Base-by-base conservation (phyloP, 176 grass and related monocot genomes). In the Avena insularis region DNA sequence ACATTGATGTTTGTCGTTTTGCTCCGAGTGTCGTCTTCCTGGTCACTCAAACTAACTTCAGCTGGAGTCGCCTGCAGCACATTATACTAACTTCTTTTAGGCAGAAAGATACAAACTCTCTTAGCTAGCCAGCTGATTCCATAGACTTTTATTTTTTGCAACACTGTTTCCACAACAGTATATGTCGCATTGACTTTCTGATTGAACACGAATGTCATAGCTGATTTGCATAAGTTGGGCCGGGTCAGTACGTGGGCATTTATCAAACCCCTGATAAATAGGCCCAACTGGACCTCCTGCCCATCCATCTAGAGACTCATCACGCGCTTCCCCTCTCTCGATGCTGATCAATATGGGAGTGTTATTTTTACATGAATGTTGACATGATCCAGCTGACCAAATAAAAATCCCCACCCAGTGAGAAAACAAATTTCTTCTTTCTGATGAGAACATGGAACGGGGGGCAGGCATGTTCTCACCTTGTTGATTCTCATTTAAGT, bases 21-120 rank as follows among this genome's bases (percentile, higher is more conserved):
- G 80, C 63, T 84, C 81, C 81, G 71, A 88, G 46, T 84, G 87
- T 84, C 81, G 33, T 73, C 72, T 38, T 4, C 10, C 51, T 19
- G 25, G 10, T 64, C 45, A 43, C 66, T 51, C 43, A 12, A 57
- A 71, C 56, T 1, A 36, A 33, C 6, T 5, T 35, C 50, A 9
- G 4, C 33, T 33, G 64, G 64, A 58, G 29, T 50, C 27, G n/a
- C 49, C 50, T 27, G 56, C 68, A 27, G 3, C 70, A 54, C 15
- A 16, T 54, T 5, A 54, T 15, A 25, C 59, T 12, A 14, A 0
- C 27, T 65, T 14, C 25, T 14, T 14, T 29, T 1, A 14, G 12
- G 25, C 25, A 13, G 4, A 65, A 65, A 65, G 2, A 11, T 65
- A 13, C 11, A 65, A 29, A 65, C 23, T 8, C 1, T 68, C 64